A percentile compares a stretch with the other conserved stretches of the same genome.
Conservation (phyloP, 345 rosid genomes). For the Brassica cretica region DNA sequence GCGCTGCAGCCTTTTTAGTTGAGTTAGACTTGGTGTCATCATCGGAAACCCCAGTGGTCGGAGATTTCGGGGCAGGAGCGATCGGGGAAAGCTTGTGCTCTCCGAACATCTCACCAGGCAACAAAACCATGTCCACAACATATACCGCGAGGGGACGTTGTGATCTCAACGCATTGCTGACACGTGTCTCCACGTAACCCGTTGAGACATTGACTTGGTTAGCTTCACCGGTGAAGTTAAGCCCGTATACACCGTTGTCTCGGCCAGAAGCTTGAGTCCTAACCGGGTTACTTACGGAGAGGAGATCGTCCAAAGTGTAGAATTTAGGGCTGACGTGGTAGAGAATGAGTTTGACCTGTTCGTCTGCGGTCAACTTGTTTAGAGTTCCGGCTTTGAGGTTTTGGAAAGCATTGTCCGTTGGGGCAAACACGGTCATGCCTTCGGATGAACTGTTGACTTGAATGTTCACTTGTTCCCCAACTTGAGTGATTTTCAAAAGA, state of each 20-base stretch:
- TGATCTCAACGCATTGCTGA: conserved; percentile 56
- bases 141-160: conserved; percentile 69
- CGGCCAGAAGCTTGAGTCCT: conserved; percentile 64
- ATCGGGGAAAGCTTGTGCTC: conserved; percentile 44
- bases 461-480: conserved; percentile 52
- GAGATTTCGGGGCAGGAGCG: conserved; percentile 44
- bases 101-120: conserved; percentile 65
- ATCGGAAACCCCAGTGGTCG: conserved; percentile 20
- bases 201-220: conserved; percentile 82
- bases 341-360: conserved; percentile 64
- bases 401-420: conserved; percentile 85
- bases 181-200: conserved; percentile 60
- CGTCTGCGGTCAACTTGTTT: conserved; percentile 46
- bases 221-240: conserved; percentile 61
- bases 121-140: conserved; percentile 73
- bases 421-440: conserved; percentile 81
- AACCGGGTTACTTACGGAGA: conserved; percentile 76
- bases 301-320: conserved; percentile 53
- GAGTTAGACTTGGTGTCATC: background rate
- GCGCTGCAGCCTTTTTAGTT: conserved; percentile 42
- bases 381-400: conserved; percentile 60
- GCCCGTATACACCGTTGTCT: conserved; percentile 52
- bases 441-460: conserved; percentile 75
- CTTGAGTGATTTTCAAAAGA: conserved; percentile 59
- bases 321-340: conserved; percentile 64